These are phyloP conservation scores for Cyclotella atomus DNA, from an alignment of 108 stramenopile genomes.

Conservation along the genomic window DNA sequence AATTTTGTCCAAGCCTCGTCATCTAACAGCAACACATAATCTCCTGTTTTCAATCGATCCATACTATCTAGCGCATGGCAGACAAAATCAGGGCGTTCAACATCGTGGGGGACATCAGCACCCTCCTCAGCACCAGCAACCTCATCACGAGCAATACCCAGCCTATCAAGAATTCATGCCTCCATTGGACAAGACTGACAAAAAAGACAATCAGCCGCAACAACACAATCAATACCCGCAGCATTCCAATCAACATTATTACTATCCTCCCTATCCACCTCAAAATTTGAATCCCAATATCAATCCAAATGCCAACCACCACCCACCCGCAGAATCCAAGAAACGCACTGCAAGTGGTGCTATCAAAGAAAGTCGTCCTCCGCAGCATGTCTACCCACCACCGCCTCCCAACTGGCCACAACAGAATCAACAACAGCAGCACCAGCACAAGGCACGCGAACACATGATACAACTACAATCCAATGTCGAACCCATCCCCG, in stretches of 20 bases:
- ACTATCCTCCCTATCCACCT: too few species aligned
- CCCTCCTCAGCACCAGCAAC: background rate
- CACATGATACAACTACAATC: background rate
- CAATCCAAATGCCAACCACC: too few species aligned
- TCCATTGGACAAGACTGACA: background rate
- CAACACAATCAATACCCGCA: background rate
- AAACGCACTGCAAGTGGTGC: too few species aligned
- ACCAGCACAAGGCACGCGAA: background rate
- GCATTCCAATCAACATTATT: too few species aligned
- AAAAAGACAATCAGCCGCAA: background rate
- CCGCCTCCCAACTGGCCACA: background rate
- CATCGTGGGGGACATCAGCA: background rate
- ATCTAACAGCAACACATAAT: background rate
- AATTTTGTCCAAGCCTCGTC: too few species aligned
- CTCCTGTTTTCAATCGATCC: background rate
- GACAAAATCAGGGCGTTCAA: too few species aligned
- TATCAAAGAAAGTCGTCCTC: background rate
- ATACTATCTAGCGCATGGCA: background rate
- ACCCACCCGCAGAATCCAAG: too few species aligned
- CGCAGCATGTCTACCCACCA: background rate
- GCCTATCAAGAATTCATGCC: constrained; percentile 4
- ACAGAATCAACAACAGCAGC: background rate
- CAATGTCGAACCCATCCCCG: background rate
- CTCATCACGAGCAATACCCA: constrained; percentile 9
- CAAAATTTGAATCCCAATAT: too few species aligned